Evolutionary conservation across 2,329 filamentous ascomycete species (phyloP).

Genomic region (Cladosporium sphaerospermum): DNA sequence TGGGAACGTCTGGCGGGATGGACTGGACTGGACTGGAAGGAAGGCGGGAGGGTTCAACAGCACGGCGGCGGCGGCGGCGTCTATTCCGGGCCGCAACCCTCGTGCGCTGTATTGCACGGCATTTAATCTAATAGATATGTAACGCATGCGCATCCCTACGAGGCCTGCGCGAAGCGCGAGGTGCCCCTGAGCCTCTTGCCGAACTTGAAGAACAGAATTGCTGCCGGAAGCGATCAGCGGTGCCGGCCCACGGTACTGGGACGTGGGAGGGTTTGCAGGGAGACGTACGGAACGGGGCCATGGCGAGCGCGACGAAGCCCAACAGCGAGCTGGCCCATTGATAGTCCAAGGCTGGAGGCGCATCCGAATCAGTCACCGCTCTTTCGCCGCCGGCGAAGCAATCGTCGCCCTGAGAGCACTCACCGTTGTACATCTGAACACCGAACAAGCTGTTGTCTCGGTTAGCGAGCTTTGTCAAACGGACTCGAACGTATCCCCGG

Average conservation of each 20-base stretch:
- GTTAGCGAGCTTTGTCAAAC: constrained; percentile 9
- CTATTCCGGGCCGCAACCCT: constrained; percentile 13
- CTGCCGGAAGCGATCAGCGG: constrained; percentile 21
- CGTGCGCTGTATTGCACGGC: too few species aligned
- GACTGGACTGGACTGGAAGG: neutral
- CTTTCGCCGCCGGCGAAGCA: constrained; percentile 23
- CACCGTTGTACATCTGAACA: constrained; percentile 48
- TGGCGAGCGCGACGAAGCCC: constrained; percentile 42
- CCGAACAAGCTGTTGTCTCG: constrained; percentile 36
- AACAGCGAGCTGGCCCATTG: constrained; percentile 46
- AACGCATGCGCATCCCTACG: constrained; percentile 21
- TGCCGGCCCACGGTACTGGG: constrained; percentile 20
- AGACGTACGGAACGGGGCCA: constrained; percentile 39
- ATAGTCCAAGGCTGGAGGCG: constrained; percentile 38
- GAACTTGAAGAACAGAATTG: constrained; percentile 45
- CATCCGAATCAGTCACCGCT: constrained; percentile 37
- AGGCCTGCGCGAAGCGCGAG: constrained; percentile 40
- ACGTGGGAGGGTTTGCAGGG: neutral
- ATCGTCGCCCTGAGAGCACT: constrained; percentile 22
- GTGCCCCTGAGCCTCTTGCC: constrained; percentile 43
- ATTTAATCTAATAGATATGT: too few species aligned
- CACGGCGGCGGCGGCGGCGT: neutral
- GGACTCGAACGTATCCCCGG: neutral
- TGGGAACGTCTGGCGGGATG: neutral
- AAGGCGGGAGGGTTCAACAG: too few species aligned